phyloP scores from a whole-genome alignment of 148 eudicot genomes.

The Camellia granthamiana region DNA sequence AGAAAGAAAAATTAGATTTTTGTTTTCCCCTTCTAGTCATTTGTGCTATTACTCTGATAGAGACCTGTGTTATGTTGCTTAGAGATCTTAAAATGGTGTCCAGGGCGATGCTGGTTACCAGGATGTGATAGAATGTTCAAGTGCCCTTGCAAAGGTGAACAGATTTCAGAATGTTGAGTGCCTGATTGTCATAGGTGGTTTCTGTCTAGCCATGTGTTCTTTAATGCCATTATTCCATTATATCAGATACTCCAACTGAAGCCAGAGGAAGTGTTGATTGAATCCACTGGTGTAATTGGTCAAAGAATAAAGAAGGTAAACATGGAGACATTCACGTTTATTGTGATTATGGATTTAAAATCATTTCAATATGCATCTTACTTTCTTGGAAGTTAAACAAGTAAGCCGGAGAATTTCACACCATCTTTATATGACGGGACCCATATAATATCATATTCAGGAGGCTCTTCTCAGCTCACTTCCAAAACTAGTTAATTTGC shows the following conservation, averaged over 20 bases:
- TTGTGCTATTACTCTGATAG: background rate
- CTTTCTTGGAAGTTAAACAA: conserved; percentile 2
- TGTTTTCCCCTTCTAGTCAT: background rate
- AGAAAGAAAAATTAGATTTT: background rate
- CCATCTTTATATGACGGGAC: background rate
- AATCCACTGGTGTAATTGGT: conserved; percentile 98
- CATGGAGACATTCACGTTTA: background rate
- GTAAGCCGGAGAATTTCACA: background rate
- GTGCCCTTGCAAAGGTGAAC: conserved; percentile 73
- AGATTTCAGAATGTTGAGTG: conserved; percentile 7
- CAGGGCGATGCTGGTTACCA: conserved; percentile 97
- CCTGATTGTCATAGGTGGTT: background rate
- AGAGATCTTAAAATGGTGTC: conserved; percentile 17
- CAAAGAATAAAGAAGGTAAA: conserved; percentile 94
- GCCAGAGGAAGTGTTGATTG: conserved; percentile 74
- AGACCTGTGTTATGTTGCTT: conserved; percentile 7
- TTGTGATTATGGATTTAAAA: background rate
- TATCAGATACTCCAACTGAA: conserved; percentile 64
- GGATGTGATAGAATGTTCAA: conserved; percentile 79
- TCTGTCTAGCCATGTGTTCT: background rate
- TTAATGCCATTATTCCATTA: background rate
- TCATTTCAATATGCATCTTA: background rate
- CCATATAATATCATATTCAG: conserved; percentile 41
- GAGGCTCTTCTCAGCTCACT: conserved; percentile 79
- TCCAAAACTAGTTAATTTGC: conserved; percentile 62